These are phyloP conservation scores for Clavispora fructus DNA, from an alignment of 805 yeast species.

Conservation along the genomic window DNA sequence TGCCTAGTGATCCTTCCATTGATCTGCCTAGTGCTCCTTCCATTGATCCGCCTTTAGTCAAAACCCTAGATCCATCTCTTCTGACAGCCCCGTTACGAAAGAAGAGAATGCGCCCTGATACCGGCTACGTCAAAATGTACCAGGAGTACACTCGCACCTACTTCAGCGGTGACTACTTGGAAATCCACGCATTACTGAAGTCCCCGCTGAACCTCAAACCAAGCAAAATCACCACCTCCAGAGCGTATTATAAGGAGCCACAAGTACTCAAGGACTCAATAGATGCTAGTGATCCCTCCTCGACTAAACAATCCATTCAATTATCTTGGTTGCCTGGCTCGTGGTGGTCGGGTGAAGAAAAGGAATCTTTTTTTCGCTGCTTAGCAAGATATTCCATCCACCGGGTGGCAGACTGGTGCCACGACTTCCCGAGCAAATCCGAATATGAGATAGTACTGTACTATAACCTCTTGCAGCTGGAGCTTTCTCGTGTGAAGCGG, in stretches of 20 bases:
- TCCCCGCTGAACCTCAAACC: slow-evolving; percentile 1
- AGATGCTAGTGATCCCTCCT: background rate
- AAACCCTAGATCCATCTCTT: too few relatives aligned
- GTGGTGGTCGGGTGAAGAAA: slow-evolving; percentile 45
- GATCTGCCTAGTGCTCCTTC: too few relatives aligned
- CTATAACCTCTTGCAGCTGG: slow-evolving; percentile 33
- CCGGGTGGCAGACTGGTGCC: slow-evolving; percentile 36
- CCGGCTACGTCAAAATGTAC: slow-evolving; percentile 2
- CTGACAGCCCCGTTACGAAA: background rate
- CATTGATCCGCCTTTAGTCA: too few relatives aligned
- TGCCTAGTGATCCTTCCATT: too few relatives aligned
- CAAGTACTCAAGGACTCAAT: background rate
- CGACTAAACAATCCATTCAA: too few relatives aligned
- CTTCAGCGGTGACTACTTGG: slow-evolving; percentile 6
- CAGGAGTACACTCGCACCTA: slow-evolving; percentile 6
- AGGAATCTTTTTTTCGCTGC: slow-evolving; percentile 46
- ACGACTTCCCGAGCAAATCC: slow-evolving; percentile 38
- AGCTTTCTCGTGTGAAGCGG: slow-evolving; percentile 20
- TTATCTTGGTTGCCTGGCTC: slow-evolving; percentile 23
- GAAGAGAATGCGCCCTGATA: background rate
- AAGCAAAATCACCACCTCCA: slow-evolving; percentile 8
- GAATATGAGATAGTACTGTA: slow-evolving; percentile 41
- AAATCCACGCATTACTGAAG: background rate
- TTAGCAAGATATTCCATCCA: slow-evolving; percentile 47
- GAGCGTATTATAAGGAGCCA: slow-evolving; percentile 4